Conservation (phyloP, 768 basidiomycete genomes). For the Xerocomellus amylosporus region DNA sequence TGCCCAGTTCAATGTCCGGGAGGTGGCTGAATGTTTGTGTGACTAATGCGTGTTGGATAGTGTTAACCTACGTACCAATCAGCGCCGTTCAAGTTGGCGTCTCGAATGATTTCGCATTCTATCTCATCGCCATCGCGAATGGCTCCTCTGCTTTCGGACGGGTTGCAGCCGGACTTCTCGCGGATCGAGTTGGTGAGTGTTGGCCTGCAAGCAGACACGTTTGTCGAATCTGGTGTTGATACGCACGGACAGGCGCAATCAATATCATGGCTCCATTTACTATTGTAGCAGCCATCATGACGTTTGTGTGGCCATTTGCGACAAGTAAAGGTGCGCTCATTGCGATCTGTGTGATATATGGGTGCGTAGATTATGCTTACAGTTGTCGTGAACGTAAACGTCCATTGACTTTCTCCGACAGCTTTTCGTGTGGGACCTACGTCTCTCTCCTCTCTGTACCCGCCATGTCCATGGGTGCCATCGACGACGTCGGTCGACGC, state of each 20-base stretch:
- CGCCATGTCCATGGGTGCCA: conserved; percentile 57
- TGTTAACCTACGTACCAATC: conserved; percentile 65
- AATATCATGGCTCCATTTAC: conserved; percentile 70
- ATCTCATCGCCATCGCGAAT: conserved; percentile 67
- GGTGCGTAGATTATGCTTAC: conserved; percentile 39
- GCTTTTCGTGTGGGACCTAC: conserved; percentile 61
- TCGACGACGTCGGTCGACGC: conserved; percentile 60
- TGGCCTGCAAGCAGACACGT: background rate
- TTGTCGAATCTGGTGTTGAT: background rate
- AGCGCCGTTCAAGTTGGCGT: conserved; percentile 53
- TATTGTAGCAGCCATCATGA: conserved; percentile 50
- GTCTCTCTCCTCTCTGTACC: conserved; percentile 56
- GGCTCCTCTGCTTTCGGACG: conserved; percentile 63
- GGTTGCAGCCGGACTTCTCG: conserved; percentile 47
- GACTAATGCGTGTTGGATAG: conserved; percentile 31
- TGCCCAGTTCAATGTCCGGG: no score
- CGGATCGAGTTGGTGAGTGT: conserved; percentile 50
- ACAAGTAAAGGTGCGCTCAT: conserved; percentile 44
- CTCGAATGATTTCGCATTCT: conserved; percentile 51
- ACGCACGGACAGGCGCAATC: conserved; percentile 46
- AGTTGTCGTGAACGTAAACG: background rate
- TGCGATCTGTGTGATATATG: conserved; percentile 58
- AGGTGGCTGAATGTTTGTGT: background rate
- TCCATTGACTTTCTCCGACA: conserved; percentile 21
- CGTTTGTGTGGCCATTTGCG: conserved; percentile 71